Conservation (phyloP, 2,329 filamentous ascomycete species). For the Sclerotinia minor region DNA sequence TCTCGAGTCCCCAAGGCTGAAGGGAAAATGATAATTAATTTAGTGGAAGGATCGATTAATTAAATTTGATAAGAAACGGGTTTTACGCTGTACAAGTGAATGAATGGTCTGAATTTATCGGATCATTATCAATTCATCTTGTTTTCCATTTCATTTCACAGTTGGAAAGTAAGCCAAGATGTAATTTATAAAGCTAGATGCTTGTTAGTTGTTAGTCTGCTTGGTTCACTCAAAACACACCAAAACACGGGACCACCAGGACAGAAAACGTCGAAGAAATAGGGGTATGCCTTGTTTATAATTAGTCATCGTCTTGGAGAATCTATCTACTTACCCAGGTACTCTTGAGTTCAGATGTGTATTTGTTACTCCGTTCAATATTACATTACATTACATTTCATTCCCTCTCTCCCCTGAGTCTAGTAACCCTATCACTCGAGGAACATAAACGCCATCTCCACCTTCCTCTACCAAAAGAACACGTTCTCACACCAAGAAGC, state of each 20-base stretch:
- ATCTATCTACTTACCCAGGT: too few species aligned
- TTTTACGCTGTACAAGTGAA: too few species aligned
- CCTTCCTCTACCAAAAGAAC: neutral
- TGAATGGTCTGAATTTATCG: too few species aligned
- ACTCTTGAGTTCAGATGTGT: too few species aligned
- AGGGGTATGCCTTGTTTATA: slow-evolving; percentile 5
- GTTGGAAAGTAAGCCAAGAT: too few species aligned
- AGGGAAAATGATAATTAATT: too few species aligned
- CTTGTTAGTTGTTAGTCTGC: neutral
- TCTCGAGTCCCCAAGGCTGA: slow-evolving; percentile 13
- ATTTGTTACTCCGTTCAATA: too few species aligned
- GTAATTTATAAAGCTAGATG: too few species aligned
- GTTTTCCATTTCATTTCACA: too few species aligned
- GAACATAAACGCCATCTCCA: neutral
- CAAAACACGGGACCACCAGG: neutral
- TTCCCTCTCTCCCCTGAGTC: too few species aligned
- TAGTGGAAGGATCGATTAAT: neutral
- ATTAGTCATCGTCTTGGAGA: neutral
- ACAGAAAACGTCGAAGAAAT: neutral
- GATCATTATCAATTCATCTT: too few species aligned
- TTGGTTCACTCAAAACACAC: neutral
- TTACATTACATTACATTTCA: too few species aligned
- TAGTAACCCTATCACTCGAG: neutral
- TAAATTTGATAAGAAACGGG: neutral
- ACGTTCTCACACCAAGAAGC: neutral